These are phyloP conservation scores for Fusarium robinianum DNA, from an alignment of 2,329 filamentous ascomycete genomes.

Conservation along the genomic window DNA sequence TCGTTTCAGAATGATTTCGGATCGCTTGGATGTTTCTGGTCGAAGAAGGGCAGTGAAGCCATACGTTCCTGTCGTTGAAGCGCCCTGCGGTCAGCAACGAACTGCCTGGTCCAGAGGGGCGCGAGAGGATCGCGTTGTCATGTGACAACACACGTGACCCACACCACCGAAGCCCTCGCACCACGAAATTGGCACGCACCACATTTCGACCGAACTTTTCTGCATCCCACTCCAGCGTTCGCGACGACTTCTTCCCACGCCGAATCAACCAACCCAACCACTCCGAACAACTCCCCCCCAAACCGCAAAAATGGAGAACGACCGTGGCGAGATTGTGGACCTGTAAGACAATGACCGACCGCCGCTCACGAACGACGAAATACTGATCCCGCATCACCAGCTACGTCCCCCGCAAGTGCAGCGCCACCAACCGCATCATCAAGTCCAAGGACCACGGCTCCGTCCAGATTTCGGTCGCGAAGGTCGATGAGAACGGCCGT, in stretches of 20 bases:
- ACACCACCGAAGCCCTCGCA: conserved; percentile 44
- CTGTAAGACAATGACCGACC: conserved; percentile 67
- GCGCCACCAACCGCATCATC: conserved; percentile 99
- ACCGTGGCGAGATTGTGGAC: conserved; percentile 99
- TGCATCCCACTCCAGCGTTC: conserved; percentile 39
- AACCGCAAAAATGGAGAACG: conserved; percentile 93
- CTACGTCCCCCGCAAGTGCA: conserved; percentile 99
- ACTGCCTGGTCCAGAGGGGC: too few relatives aligned
- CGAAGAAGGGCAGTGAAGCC: conserved; percentile 12
- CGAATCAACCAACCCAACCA: conserved; percentile 39
- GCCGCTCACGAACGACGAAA: conserved; percentile 21
- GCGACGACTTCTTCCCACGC: conserved; percentile 39
- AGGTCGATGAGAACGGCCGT: conserved; percentile 98
- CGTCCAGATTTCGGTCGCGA: conserved; percentile 95
- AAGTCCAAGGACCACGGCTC: conserved; percentile 99
- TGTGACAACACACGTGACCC: conserved; percentile 42
- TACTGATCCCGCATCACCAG: conserved; percentile 53
- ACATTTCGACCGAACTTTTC: conserved; percentile 41
- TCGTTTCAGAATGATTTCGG: conserved; percentile 39
- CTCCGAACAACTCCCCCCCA: conserved; percentile 36
- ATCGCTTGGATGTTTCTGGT: conserved; percentile 9
- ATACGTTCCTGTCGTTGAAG: too few relatives aligned
- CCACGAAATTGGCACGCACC: conserved; percentile 45
- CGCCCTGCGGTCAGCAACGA: too few relatives aligned
- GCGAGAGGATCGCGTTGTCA: conserved; percentile 44